Evolutionary conservation across 2,329 filamentous ascomycete species (phyloP).

Genomic region (Ophiostoma ulmi): DNA sequence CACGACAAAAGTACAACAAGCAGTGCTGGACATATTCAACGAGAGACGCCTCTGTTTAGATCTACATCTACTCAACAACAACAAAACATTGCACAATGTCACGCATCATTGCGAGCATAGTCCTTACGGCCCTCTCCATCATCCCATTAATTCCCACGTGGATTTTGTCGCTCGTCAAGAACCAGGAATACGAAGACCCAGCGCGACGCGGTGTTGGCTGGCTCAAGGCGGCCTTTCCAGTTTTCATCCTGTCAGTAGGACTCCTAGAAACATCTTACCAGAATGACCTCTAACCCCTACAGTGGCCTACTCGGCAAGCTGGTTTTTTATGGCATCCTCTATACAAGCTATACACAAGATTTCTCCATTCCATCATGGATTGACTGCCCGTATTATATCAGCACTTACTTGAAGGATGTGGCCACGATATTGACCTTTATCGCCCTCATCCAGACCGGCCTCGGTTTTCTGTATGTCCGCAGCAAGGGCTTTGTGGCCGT

Average conservation of each 20-base stretch:
- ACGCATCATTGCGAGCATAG: background rate
- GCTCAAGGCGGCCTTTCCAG: background rate
- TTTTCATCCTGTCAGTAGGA: background rate
- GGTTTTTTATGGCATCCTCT: too few relatives aligned
- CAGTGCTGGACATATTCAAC: background rate
- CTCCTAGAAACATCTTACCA: background rate
- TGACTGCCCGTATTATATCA: background rate
- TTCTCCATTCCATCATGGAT: background rate
- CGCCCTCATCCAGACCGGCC: background rate
- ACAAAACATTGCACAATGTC: background rate
- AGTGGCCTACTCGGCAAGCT: background rate
- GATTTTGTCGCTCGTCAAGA: background rate
- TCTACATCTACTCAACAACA: too few relatives aligned
- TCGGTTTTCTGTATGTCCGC: background rate
- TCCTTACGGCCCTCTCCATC: background rate
- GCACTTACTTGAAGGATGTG: background rate
- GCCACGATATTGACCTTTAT: background rate
- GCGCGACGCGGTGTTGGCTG: background rate
- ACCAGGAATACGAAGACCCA: background rate
- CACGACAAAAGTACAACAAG: background rate
- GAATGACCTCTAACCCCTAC: background rate
- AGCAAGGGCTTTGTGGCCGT: background rate
- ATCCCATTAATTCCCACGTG: background rate
- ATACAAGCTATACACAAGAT: too few relatives aligned
- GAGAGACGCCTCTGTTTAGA: too few relatives aligned